A percentile compares a stretch with the other conserved stretches of the same genome.
Conservation (phyloP, 2,329 filamentous ascomycete species). For the Fusarium pseudoanthophilum region DNA sequence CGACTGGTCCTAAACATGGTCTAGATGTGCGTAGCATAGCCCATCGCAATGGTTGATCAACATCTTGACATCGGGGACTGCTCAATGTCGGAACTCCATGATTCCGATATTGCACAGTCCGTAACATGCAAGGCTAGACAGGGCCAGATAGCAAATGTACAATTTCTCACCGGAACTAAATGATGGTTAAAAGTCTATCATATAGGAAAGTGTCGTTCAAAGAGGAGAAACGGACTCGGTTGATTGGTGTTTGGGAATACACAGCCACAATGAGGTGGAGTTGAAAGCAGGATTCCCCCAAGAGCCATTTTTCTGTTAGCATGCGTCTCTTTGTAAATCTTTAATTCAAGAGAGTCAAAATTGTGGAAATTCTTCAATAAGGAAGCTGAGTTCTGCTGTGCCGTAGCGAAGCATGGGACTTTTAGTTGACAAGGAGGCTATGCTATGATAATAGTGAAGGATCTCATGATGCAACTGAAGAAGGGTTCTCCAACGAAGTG, state of each 20-base stretch:
- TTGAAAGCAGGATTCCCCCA: not conserved
- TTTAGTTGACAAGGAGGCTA: constrained; percentile 21
- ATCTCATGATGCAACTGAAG: not conserved
- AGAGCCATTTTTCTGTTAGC: not conserved
- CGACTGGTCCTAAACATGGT: not conserved
- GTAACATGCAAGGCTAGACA: not conserved
- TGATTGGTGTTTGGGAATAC: constrained; percentile 21
- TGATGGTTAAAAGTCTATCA: not conserved
- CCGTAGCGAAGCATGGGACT: constrained; percentile 16
- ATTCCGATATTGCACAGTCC: not conserved
- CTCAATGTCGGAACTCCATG: not conserved
- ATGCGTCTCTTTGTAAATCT: not conserved
- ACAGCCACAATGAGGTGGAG: constrained; percentile 33
- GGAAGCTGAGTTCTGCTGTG: constrained; percentile 18
- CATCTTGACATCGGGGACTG: not conserved
- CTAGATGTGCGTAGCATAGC: not conserved
- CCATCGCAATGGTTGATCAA: not conserved
- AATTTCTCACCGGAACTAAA: not conserved
- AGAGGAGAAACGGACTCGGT: not conserved
- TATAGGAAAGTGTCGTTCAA: not conserved
- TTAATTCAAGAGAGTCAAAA: not conserved
- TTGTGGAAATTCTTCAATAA: constrained; percentile 3
- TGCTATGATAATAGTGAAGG: not conserved
- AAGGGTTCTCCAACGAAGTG: not conserved
- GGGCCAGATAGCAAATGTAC: not conserved